Evolutionary conservation across 768 basidiomycete species (phyloP).

Genomic region (Sporobolomyces phaffii): DNA sequence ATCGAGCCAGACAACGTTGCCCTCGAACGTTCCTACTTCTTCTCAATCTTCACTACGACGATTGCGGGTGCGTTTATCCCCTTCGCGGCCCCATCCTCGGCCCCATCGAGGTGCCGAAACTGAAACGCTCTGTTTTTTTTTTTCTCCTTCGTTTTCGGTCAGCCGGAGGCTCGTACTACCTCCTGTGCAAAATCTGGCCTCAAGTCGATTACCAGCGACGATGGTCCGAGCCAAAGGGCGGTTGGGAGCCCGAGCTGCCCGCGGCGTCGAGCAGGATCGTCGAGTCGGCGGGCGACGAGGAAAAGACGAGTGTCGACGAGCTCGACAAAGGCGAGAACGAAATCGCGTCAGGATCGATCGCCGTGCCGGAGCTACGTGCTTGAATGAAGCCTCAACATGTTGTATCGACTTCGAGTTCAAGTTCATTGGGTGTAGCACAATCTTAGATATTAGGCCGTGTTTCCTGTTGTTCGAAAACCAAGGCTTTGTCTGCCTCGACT

Average conservation of each 20-base stretch:
- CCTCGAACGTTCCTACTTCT: constrained; percentile 10
- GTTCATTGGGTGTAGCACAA: too few species aligned
- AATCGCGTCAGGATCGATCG: neutral
- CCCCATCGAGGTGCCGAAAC: too few species aligned
- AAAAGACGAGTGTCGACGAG: neutral
- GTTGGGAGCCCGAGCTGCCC: constrained; percentile 6
- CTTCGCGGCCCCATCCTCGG: neutral
- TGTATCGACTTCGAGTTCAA: too few species aligned
- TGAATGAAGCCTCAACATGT: neutral
- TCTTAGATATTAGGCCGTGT: too few species aligned
- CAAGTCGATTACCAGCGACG: neutral
- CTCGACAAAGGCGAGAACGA: constrained; percentile 18
- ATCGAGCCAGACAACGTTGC: neutral
- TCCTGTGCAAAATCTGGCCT: neutral
- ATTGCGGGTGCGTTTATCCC: neutral
- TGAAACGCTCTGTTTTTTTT: neutral
- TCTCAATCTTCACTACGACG: constrained; percentile 17
- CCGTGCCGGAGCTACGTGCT: neutral
- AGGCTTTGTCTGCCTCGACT: too few species aligned
- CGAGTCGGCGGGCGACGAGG: neutral
- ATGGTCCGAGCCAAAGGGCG: constrained; percentile 22
- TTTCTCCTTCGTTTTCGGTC: neutral
- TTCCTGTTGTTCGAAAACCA: too few species aligned
- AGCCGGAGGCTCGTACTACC: constrained; percentile 10
- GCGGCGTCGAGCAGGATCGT: neutral